phyloP scores from a whole-genome alignment of 352 stramenopile genomes.

The Saprolegnia diclina region DNA sequence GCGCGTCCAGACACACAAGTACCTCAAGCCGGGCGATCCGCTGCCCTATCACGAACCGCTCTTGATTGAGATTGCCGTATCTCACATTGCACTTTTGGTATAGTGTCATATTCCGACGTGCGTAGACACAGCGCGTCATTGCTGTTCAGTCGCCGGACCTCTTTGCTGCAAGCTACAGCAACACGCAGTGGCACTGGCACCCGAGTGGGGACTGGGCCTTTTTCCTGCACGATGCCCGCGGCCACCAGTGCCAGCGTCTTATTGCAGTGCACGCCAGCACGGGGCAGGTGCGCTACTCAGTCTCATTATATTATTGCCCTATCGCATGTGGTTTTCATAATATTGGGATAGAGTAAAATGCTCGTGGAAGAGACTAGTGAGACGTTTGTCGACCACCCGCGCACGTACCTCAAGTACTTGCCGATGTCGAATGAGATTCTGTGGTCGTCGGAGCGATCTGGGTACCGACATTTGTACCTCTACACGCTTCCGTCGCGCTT shows the following conservation, averaged over 20 bases:
- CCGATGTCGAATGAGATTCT: background rate
- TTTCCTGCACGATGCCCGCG: slow-evolving; percentile 18
- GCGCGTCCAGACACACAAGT: background rate
- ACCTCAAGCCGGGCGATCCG: slow-evolving; percentile 10
- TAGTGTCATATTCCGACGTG: background rate
- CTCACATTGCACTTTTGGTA: background rate
- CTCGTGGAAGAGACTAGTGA: slow-evolving; percentile 10
- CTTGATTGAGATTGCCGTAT: slow-evolving; percentile 7
- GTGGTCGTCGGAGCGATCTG: slow-evolving; percentile 17
- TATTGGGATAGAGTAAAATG: background rate
- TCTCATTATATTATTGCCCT: background rate
- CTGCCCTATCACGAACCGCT: background rate
- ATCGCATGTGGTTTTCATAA: background rate
- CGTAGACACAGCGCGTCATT: background rate
- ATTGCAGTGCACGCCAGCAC: slow-evolving; percentile 4
- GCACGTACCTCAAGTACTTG: slow-evolving; percentile 4
- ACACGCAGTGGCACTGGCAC: background rate
- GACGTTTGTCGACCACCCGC: slow-evolving; percentile 17
- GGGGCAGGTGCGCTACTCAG: background rate
- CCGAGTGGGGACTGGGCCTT: background rate
- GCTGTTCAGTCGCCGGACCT: background rate
- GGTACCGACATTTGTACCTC: slow-evolving; percentile 21
- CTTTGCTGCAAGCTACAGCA: slow-evolving; percentile 1
- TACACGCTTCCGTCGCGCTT: slow-evolving; percentile 13
- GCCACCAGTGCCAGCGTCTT: background rate